Evolutionary conservation across 345 rosid genomes (phyloP).

Genomic region (Gossypium ekmanianum): DNA sequence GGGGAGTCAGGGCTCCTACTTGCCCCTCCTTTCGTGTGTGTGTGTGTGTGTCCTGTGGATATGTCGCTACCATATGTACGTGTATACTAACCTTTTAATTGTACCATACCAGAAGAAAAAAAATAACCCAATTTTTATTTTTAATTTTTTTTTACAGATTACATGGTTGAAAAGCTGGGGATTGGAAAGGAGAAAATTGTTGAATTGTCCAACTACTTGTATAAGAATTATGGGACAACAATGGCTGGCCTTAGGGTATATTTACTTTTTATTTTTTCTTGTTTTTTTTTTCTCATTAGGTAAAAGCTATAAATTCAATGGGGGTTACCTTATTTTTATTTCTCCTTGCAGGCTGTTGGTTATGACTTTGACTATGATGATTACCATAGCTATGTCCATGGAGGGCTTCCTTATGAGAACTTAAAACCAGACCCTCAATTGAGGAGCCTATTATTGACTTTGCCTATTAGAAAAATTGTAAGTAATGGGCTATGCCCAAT

Average conservation of each 20-base stretch:
- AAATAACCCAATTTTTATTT: too few species aligned
- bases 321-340: background rate
- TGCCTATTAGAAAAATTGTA: conserved; percentile 84
- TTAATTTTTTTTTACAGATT: conserved; percentile 40
- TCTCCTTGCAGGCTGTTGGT: conserved; percentile 70
- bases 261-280: conserved; percentile 3
- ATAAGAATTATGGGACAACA: conserved; percentile 95
- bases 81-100: too few species aligned
- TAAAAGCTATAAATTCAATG: background rate
- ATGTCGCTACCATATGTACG: too few species aligned
- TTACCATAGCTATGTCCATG: conserved; percentile 89
- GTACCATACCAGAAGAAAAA: too few species aligned
- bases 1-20: too few species aligned
- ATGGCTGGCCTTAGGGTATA: conserved; percentile 97
- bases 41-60: too few species aligned
- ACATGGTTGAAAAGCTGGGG: conserved; percentile 81
- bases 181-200: conserved; percentile 54
- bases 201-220: conserved; percentile 62
- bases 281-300: background rate
- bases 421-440: conserved; percentile 78
- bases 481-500: conserved; percentile 24
- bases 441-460: conserved; percentile 61
- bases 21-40: too few species aligned
- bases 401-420: conserved; percentile 85
- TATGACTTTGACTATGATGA: conserved; percentile 89